These are phyloP conservation scores for Colletotrichum abscissum DNA, from an alignment of 2,329 filamentous ascomycete genomes.

Conservation along the genomic window DNA sequence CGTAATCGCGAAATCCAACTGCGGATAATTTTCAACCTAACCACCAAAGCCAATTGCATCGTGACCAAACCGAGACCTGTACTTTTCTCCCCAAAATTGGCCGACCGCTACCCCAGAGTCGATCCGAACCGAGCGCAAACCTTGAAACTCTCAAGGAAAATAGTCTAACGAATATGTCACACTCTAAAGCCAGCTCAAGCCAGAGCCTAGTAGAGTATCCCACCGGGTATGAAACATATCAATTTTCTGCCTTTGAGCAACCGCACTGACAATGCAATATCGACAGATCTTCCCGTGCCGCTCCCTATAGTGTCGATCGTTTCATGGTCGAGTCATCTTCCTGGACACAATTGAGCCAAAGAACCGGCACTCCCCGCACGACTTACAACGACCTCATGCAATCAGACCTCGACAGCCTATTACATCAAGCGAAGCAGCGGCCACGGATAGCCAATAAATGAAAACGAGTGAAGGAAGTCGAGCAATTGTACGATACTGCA, in stretches of 20 bases:
- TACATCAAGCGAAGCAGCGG: constrained; percentile 2
- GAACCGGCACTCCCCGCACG: background rate
- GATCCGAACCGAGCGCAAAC: background rate
- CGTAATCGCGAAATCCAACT: background rate
- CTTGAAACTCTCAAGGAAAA: background rate
- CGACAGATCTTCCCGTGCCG: constrained; percentile 8
- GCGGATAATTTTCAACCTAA: background rate
- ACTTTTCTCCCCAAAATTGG: background rate
- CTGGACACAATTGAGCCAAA: constrained; percentile 12
- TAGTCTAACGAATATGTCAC: background rate
- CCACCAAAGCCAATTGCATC: background rate
- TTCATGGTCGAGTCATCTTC: constrained; percentile 24
- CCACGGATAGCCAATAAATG: background rate
- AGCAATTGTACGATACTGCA: background rate
- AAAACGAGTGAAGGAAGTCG: background rate
- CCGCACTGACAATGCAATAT: constrained; percentile 8
- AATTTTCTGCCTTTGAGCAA: background rate
- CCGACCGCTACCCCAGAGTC: background rate
- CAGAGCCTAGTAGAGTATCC: background rate
- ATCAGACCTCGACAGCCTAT: constrained; percentile 8
- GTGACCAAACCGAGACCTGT: background rate
- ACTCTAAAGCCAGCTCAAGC: constrained; percentile 5
- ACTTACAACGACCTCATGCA: background rate
- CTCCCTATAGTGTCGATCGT: constrained; percentile 25
- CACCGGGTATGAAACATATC: constrained; percentile 1